Evolutionary conservation across 306 rosid genomes (phyloP), one percentile per base, ranked within the genome.

Genomic region (Fragaria iinumae): DNA sequence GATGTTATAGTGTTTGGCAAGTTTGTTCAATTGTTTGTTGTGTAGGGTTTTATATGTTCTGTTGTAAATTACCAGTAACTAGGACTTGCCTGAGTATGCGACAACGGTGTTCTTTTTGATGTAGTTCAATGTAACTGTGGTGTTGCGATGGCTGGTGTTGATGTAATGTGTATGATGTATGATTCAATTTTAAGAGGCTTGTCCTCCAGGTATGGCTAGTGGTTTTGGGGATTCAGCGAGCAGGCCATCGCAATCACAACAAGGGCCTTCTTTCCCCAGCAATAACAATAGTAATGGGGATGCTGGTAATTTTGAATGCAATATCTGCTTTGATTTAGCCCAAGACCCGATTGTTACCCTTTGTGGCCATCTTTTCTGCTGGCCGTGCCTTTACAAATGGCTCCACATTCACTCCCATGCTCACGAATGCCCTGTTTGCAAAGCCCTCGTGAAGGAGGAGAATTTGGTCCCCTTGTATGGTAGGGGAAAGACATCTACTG

Each of bases 321-420:
- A 92, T 87, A 92, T 92, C 78, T 92, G 97, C 86, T 81, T 92
- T 13, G 97, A 92, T 12, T 87, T 92, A 72, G 97, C 97, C 59
- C 97, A 92, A 80, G 97, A 92, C 56, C 97, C 97, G 2, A 92
- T 92, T 67, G 91, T 90, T 18, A 92, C 97, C 65, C 55, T 90
- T 41, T 92, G 97, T n/a, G 97, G 97, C 62, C 97, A 92, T 83
- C 96, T 92, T 49, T 92, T 88, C 76, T 92, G 97, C 79, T 92
- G 97, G 97, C 93, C 97, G 1, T 92, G 97, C 79, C 97, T 92
- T 67, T 92, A 90, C 87, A 90, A 88, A 69, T 92, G 97, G 97
- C 92, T 92, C 74, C 87, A 90, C 74, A 73, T 87, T 81, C 97
- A 90, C 78, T 90, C 97, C 10, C 90, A 87, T 27, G 87, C 96